Conservation (phyloP, 306 rosid genomes). For the Castanospermum australe region DNA sequence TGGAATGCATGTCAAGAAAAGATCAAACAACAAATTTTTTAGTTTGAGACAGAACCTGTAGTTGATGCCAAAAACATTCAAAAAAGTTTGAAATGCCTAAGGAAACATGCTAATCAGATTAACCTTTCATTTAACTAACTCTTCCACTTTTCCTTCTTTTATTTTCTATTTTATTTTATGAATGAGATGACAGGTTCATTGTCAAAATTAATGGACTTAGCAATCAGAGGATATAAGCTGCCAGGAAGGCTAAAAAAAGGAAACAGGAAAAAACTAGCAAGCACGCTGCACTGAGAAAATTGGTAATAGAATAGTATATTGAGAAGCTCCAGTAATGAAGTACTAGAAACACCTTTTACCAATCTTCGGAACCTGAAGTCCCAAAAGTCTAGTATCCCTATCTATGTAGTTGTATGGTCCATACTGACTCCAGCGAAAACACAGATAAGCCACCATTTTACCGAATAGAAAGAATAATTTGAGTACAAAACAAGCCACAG, state of each 20-base stretch:
- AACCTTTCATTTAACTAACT: neutral
- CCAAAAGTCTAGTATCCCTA: neutral
- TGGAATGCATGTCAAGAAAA: neutral
- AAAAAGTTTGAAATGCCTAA: slow-evolving; percentile 9
- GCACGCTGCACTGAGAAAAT: neutral
- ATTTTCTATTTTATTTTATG: neutral
- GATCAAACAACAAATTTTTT: slow-evolving; percentile 10
- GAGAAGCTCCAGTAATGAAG: neutral
- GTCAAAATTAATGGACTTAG: slow-evolving; percentile 15
- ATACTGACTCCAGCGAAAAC: neutral
- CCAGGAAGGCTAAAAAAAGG: neutral
- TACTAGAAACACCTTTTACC: neutral
- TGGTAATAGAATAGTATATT: neutral
- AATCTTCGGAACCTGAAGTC: neutral
- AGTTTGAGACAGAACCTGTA: neutral
- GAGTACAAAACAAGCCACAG: neutral
- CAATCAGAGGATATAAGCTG: neutral
- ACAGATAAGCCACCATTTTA: neutral
- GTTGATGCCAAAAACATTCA: slow-evolving; percentile 12
- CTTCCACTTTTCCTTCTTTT: neutral
- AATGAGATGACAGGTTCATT: neutral
- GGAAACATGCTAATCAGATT: slow-evolving; percentile 21
- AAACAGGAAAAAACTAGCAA: neutral
- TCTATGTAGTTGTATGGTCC: neutral
- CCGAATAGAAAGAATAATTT: neutral